Evolutionary conservation across 1,284 basidiomycete species (phyloP), one percentile per base, ranked within the genome.

Genomic region (Volvariella volvacea): DNA sequence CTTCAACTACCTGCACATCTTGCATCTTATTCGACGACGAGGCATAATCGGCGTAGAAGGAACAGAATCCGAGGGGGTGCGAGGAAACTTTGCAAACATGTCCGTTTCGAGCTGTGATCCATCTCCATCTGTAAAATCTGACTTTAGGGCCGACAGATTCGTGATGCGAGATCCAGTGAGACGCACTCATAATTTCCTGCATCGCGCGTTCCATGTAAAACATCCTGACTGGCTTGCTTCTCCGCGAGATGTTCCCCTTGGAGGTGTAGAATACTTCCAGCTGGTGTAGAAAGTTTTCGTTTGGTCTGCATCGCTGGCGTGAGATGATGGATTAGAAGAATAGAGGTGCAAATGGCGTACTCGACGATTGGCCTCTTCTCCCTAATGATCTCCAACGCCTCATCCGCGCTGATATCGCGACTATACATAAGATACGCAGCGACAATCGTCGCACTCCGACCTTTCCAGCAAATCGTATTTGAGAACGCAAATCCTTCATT

Each of bases 341-440:
- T 3, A 2, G 22, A 25, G 67, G n/a, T n/a, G n/a, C n/a, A n/a
- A n/a, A n/a, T n/a, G n/a, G n/a, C 82, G 48, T 55, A 91, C 88
- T 87, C 79, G 9, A 84, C 70, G 37, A 71, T 65, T 0, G 88
- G 83, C 7, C 91, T 72, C 15, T 71, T 74, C 46, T 76, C 67
- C 43, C 70, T 71, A 44, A 93, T 80, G 49, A 84, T 63, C 19
- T 80, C 73, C 10, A 93, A 64, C 1, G 91, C 89, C 15, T 71
- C 65, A n/a, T 76, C 66, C 0, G 75, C 70, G 46, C 82, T 77
- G n/a, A 91, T 56, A 39, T 78, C 71, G 46, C 72, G 67, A 10
- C 76, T 73, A 54, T 83, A 78, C 88, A 93, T 92, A 38, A 94
- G 66, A 56, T 88, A 94, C 4, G 91, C 91, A 1, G 88, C 81